A percentile compares a stretch with the other conserved stretches of the same genome.
phyloP scores from a whole-genome alignment of 106 monocot species.

The Ottelia alismoides region DNA sequence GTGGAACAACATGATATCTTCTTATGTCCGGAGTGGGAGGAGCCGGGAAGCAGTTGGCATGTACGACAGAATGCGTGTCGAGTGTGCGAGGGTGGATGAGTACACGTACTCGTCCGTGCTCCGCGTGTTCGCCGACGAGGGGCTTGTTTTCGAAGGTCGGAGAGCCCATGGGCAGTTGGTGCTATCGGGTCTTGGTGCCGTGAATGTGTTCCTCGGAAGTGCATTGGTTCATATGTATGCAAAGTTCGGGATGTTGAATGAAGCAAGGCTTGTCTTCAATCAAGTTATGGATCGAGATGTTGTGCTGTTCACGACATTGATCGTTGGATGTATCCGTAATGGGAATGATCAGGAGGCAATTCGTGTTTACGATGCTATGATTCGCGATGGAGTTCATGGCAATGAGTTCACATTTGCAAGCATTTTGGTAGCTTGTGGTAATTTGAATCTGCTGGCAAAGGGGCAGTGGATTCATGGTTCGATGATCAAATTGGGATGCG shows the following conservation, averaged over 20 bases:
- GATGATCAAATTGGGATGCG: conserved; percentile 28
- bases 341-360: conserved; percentile 33
- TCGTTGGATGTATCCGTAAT: conserved; percentile 41
- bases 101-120: conserved; percentile 56
- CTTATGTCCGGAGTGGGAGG: conserved; percentile 23
- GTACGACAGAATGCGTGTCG: conserved; percentile 30
- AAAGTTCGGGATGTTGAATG: conserved; percentile 26
- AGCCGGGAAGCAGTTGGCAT: conserved; percentile 26
- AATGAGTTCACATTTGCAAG: conserved; percentile 72
- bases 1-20: conserved; percentile 59
- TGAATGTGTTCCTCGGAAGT: conserved; percentile 31
- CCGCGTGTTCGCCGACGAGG: conserved; percentile 31
- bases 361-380: conserved; percentile 25
- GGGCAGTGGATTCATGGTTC: conserved; percentile 41
- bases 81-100: conserved; percentile 30
- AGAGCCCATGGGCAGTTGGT: conserved; percentile 30
- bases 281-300: conserved; percentile 36
- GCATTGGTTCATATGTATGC: conserved; percentile 59
- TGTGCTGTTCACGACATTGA: conserved; percentile 49
- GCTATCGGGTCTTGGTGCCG: conserved; percentile 21
- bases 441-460: conserved; percentile 8
- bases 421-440: conserved; percentile 52
- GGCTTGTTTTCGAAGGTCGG: conserved; percentile 17
- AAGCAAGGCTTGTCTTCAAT: conserved; percentile 23
- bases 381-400: conserved; percentile 13